phyloP scores from a whole-genome alignment of 371 early-diverging fungal genomes.

The Mortierella polycephala region DNA sequence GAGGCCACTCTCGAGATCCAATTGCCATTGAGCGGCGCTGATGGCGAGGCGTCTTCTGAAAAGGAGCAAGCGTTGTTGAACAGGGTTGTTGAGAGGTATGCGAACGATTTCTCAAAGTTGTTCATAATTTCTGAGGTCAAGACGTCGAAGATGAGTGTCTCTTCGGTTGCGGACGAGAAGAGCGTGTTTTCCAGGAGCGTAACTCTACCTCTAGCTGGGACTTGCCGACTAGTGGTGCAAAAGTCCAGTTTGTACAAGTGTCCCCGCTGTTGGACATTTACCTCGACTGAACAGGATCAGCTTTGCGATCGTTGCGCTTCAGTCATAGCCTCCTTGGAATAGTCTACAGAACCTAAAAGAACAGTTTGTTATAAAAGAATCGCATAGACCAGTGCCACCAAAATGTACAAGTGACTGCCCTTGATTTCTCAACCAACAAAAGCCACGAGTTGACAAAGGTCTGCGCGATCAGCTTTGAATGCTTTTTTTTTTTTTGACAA shows the following conservation, averaged over 20 bases:
- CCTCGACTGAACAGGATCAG: constrained; percentile 6
- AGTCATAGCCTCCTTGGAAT: constrained; percentile 19
- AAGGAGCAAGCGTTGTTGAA: constrained; percentile 33
- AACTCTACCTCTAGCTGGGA: constrained; percentile 13
- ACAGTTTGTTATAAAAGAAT: no score
- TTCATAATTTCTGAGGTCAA: constrained; percentile 66
- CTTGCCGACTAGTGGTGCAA: constrained; percentile 26
- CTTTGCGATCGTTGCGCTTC: constrained; percentile 38
- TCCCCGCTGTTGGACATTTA: constrained; percentile 53
- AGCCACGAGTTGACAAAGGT: no score
- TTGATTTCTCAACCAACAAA: no score
- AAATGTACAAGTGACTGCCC: no score
- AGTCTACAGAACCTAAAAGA: neutral
- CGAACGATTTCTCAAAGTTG: constrained; percentile 53
- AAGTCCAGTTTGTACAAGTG: constrained; percentile 39
- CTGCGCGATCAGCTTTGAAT: no score
- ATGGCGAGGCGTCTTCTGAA: neutral
- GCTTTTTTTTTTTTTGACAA: neutral
- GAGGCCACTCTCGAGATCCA: constrained; percentile 63
- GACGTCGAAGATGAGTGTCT: constrained; percentile 11
- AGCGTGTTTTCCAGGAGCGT: constrained; percentile 15
- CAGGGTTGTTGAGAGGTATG: constrained; percentile 46
- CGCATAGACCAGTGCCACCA: no score
- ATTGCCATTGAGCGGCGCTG: constrained; percentile 12
- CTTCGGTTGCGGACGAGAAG: neutral